Base-by-base conservation (phyloP, 2,329 filamentous ascomycete genomes). In the Ustilaginoidea virens region DNA sequence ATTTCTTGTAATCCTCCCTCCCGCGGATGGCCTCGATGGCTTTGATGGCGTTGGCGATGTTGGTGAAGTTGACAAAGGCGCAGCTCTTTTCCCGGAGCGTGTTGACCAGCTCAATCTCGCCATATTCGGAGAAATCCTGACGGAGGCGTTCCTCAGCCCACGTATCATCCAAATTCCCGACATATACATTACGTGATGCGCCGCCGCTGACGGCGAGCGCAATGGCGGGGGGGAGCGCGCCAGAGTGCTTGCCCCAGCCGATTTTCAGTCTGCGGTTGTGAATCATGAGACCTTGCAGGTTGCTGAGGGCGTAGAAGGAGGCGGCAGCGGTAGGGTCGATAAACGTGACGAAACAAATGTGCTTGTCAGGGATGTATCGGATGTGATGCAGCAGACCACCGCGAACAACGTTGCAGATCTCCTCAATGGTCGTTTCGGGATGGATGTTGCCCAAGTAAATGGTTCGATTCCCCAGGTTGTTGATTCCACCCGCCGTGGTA, bases 341-440 rank as follows among this genome's bases (percentile, higher is more conserved):
- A 58, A 98, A 98, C 2, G 90, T 98, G 33, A 98, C 90, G 49
- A 98, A 98, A 66, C 90, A 98, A 43, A 98, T 98, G 59, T 98
- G 90, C 71, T 98, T 98, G 62, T 98, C 90, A 5, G 90, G 90
- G 44, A 98, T 98, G 58, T 96, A 98, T 43, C 90, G 83, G 53
- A 98, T 92, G 55, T 98, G 90, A 55, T 98, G 90, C 44, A 98
- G 67, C 39, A 98, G 69, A 44, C 90, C 90, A 34, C 90, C 90
- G 39, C 90, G 75, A 29, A 98, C 90, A 33, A 98, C 90, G 48
- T 98, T 98, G 69, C 90, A 98, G 51, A 98, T 98, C 60, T 98
- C 90, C 60, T 98, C 90, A 43, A 96, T 92, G 2, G 87, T 96
- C 2, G 90, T 98, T 60, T 98, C 90, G 0, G 90, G 90, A 53